These are phyloP conservation scores for Oryza brachyantha DNA, from an alignment of 176 grass and related monocot genomes.

Conservation along the genomic window DNA sequence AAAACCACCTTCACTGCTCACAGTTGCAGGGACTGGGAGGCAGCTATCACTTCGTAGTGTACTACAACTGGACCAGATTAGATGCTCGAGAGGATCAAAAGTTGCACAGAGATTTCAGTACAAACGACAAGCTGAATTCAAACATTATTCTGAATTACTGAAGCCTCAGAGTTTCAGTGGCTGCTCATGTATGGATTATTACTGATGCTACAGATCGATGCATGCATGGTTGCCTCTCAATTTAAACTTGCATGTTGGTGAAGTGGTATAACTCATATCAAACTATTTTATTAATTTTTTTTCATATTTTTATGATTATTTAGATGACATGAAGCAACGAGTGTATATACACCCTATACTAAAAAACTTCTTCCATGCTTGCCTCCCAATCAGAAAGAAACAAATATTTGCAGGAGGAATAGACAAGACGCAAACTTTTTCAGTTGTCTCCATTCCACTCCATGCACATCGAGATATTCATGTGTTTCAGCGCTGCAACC, in stretches of 20 bases:
- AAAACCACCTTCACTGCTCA: not conserved
- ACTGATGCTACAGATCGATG: too few relatives aligned
- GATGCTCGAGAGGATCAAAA: not conserved
- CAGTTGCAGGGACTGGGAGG: not conserved
- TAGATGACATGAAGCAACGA: too few relatives aligned
- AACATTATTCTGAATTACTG: not conserved
- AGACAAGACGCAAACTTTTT: not conserved
- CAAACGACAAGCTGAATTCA: not conserved
- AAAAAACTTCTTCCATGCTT: too few relatives aligned
- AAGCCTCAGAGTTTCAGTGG: not conserved
- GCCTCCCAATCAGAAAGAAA: not conserved
- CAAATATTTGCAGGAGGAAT: not conserved
- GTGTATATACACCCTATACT: too few relatives aligned
- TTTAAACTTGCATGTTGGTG: too few relatives aligned
- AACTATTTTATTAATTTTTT: too few relatives aligned
- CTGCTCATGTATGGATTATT: too few relatives aligned
- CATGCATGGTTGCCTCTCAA: not conserved
- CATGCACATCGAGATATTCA: not conserved
- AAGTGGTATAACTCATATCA: too few relatives aligned
- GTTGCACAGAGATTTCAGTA: not conserved
- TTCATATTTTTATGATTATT: too few relatives aligned
- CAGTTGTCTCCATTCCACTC: not conserved
- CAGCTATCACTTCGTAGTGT: not conserved
- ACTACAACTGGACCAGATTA: not conserved
- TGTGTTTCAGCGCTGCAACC: not conserved